Percentiles rank a stretch among this genome's conserved stretches.
phyloP scores from a whole-genome alignment of 2,329 filamentous ascomycete genomes.

The Xylaria sp. region DNA sequence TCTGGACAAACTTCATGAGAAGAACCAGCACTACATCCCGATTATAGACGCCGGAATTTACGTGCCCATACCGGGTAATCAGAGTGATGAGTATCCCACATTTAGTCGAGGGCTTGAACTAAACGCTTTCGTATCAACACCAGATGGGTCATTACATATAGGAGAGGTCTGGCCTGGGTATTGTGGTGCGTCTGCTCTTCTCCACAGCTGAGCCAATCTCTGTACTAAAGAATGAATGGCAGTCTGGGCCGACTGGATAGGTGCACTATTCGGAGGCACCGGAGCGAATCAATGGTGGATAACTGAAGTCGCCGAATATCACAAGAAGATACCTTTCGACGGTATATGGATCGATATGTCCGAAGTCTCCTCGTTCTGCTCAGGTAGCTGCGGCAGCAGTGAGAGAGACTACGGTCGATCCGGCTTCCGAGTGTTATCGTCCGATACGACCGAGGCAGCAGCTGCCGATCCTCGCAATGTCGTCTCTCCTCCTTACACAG shows the following conservation, averaged over 20 bases:
- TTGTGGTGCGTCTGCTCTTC: conserved; percentile 46
- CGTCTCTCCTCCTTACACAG: conserved; percentile 76
- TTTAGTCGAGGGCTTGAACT: conserved; percentile 67
- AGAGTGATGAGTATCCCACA: conserved; percentile 64
- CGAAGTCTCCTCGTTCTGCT: conserved; percentile 67
- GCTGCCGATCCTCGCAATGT: conserved; percentile 59
- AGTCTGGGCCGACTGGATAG: conserved; percentile 74
- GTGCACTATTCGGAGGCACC: conserved; percentile 63
- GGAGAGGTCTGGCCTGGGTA: conserved; percentile 78
- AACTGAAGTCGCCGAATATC: conserved; percentile 62
- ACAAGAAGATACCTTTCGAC: conserved; percentile 56
- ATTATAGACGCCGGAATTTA: conserved; percentile 78
- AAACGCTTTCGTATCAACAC: conserved; percentile 60
- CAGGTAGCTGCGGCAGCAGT: conserved; percentile 72
- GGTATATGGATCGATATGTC: conserved; percentile 66
- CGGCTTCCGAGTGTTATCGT: not conserved
- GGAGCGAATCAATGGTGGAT: conserved; percentile 73
- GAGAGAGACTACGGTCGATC: conserved; percentile 48
- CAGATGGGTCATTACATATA: conserved; percentile 61
- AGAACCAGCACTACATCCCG: conserved; percentile 71
- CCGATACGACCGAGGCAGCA: not conserved
- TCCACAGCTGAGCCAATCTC: not conserved
- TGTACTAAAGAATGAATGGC: conserved; percentile 2
- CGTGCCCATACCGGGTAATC: conserved; percentile 72
- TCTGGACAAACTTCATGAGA: conserved; percentile 64